phyloP scores from a whole-genome alignment of 768 basidiomycete genomes.

The Mrakia frigida region DNA sequence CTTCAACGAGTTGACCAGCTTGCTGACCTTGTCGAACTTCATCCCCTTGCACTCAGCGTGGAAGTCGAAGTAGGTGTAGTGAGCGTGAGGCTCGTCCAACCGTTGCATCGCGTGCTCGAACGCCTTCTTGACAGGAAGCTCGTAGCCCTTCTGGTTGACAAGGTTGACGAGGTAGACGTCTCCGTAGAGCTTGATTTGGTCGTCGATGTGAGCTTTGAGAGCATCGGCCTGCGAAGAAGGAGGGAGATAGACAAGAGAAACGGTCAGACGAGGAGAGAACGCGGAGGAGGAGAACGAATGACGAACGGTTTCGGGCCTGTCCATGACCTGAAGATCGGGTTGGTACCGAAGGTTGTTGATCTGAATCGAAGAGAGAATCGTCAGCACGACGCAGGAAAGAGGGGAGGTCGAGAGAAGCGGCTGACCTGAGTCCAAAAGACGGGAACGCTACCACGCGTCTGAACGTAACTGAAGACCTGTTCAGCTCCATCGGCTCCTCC shows the following conservation, averaged over 20 bases:
- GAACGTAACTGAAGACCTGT: constrained; percentile 69
- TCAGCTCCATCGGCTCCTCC: constrained; percentile 37
- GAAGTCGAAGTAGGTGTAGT: constrained; percentile 96
- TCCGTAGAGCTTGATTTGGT: constrained; percentile 70
- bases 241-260: neutral
- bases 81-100: constrained; percentile 60
- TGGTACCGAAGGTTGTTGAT: constrained; percentile 92
- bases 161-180: constrained; percentile 77
- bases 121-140: constrained; percentile 89
- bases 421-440: constrained; percentile 81
- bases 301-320: constrained; percentile 72
- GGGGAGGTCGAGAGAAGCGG: neutral
- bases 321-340: constrained; percentile 95
- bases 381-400: neutral
- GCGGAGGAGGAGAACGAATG: neutral
- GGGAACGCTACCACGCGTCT: constrained; percentile 89
- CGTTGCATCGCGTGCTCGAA: constrained; percentile 72
- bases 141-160: constrained; percentile 88
- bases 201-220: constrained; percentile 66
- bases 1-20: constrained; percentile 70
- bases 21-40: constrained; percentile 86
- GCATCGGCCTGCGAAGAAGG: constrained; percentile 56
- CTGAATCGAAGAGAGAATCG: constrained; percentile 81
- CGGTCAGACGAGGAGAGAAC: neutral
- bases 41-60: constrained; percentile 90